Conservation (phyloP, 2,329 filamentous ascomycete genomes). For the Aspergillus niger region DNA sequence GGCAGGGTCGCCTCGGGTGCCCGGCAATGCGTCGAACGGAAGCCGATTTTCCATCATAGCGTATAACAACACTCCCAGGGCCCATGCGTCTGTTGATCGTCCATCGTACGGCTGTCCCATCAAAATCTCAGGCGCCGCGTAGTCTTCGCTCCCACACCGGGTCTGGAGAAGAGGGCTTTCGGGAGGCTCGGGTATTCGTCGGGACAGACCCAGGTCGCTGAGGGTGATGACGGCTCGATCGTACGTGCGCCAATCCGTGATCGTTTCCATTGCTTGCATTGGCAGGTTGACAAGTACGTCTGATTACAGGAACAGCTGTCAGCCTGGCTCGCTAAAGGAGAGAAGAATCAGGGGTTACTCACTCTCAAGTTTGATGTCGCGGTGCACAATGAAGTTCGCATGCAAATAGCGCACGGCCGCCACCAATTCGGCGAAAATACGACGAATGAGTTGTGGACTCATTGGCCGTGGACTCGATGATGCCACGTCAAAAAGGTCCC, state of each 20-base stretch:
- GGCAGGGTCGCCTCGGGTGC: constrained; percentile 69
- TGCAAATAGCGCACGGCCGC: constrained; percentile 86
- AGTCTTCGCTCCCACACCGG: constrained; percentile 93
- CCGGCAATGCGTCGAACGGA: constrained; percentile 87
- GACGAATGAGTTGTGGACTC: constrained; percentile 68
- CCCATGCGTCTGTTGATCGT: constrained; percentile 90
- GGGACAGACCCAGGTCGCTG: constrained; percentile 86
- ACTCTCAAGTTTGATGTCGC: constrained; percentile 98
- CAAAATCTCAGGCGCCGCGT: constrained; percentile 93
- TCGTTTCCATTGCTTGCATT: constrained; percentile 64
- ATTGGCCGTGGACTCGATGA: constrained; percentile 70
- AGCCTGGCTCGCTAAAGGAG: neutral
- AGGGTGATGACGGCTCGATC: constrained; percentile 83
- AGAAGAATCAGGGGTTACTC: constrained; percentile 43
- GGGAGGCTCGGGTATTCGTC: constrained; percentile 70
- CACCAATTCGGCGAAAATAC: constrained; percentile 88
- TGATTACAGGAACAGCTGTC: constrained; percentile 39
- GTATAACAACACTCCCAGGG: constrained; percentile 88
- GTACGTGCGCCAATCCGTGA: constrained; percentile 71
- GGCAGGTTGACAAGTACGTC: constrained; percentile 90
- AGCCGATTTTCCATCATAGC: constrained; percentile 89
- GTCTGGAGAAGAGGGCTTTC: constrained; percentile 89
- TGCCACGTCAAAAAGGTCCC: constrained; percentile 91
- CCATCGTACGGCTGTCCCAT: constrained; percentile 95
- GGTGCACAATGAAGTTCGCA: constrained; percentile 81